phyloP scores from a whole-genome alignment of 2,329 filamentous ascomycete genomes.

The Sporothrix pallida region DNA sequence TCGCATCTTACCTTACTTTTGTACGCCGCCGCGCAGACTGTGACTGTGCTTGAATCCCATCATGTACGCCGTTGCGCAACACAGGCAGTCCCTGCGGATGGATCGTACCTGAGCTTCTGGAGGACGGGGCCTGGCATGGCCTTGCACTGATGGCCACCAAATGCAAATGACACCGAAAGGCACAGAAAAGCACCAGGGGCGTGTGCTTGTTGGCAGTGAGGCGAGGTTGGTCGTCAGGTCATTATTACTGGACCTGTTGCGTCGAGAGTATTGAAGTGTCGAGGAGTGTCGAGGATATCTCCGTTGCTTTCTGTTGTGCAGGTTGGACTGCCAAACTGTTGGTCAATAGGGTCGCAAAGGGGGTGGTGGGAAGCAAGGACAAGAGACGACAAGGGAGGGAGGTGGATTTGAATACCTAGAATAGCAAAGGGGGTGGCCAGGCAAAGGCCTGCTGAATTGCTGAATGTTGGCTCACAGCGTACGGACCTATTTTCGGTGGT shows the following conservation, averaged over 20 bases:
- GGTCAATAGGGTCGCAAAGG: not conserved
- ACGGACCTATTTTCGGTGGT: not conserved
- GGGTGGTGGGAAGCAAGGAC: conserved; percentile 12
- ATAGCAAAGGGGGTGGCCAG: not conserved
- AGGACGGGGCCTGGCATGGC: not conserved
- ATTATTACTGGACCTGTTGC: not conserved
- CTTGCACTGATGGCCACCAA: not conserved
- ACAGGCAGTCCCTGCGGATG: not conserved
- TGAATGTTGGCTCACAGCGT: not conserved
- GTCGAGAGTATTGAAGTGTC: not conserved
- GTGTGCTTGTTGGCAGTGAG: not conserved
- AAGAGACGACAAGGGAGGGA: conserved; percentile 3
- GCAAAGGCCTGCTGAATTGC: not conserved
- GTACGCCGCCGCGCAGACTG: not conserved
- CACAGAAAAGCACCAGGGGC: not conserved
- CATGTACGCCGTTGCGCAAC: conserved; percentile 16
- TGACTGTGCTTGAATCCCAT: not conserved
- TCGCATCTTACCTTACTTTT: not conserved
- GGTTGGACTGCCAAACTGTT: conserved; percentile 9
- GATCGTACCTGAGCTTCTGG: conserved; percentile 1
- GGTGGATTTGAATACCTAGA: not conserved
- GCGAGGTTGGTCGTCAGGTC: conserved; percentile 1
- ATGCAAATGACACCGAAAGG: not conserved
- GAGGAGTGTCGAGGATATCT: not conserved
- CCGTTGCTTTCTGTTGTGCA: not conserved